Evolutionary conservation across 257 asterid species (phyloP).

Genomic region (Przewalskia tangutica): DNA sequence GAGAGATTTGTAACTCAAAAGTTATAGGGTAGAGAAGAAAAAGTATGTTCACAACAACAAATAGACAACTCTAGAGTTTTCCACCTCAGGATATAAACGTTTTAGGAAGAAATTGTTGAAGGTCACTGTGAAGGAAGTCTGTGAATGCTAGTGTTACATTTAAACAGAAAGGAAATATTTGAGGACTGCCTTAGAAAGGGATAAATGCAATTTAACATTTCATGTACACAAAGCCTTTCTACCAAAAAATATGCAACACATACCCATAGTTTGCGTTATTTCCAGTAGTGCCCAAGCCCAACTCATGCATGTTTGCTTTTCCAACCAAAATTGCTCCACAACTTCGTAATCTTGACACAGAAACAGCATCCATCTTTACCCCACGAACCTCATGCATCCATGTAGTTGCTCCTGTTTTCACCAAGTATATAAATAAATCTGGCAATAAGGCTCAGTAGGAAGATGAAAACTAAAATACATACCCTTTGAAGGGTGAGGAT

Average conservation of each 20-base stretch:
- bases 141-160: neutral
- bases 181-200: neutral
- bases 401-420: constrained; percentile 76
- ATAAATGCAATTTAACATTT: neutral
- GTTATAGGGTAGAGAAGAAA: neutral
- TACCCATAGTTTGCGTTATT: constrained; percentile 95
- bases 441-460: neutral
- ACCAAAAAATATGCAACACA: constrained; percentile 2
- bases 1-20: neutral
- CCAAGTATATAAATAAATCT: constrained; percentile 7
- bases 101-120: neutral
- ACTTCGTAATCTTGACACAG: constrained; percentile 69
- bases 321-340: constrained; percentile 94
- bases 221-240: neutral
- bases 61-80: neutral
- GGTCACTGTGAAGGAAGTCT: neutral
- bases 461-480: constrained; percentile 11
- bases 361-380: constrained; percentile 64
- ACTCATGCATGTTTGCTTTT: constrained; percentile 98
- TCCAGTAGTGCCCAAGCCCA: constrained; percentile 96
- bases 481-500: constrained; percentile 84
- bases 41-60: neutral
- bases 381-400: constrained; percentile 73
- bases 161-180: neutral
- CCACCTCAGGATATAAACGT: neutral